Evolutionary conservation across 2,329 filamentous ascomycete species (phyloP).

Genomic region (Cryphonectria naterciae): DNA sequence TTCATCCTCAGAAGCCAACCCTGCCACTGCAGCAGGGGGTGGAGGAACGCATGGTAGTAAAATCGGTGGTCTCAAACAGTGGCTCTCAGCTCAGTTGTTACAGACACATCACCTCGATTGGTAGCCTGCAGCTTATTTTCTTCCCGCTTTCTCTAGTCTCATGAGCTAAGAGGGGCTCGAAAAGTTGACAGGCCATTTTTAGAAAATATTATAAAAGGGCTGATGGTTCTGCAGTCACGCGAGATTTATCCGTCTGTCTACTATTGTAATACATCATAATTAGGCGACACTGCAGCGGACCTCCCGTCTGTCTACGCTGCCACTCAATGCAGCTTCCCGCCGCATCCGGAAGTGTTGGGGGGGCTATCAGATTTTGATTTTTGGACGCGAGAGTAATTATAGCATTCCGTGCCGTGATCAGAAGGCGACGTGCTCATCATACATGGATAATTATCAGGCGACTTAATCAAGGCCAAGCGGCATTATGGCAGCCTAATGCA

Average conservation of each 20-base stretch:
- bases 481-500: not conserved
- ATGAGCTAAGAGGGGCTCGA: not conserved
- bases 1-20: not conserved
- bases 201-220: not conserved
- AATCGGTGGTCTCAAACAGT: not conserved
- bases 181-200: not conserved
- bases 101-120: not conserved
- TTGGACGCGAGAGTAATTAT: not conserved
- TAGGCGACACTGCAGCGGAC: not conserved
- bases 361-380: not conserved
- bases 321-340: not conserved
- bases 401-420: not conserved
- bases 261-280: not conserved
- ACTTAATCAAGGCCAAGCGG: not conserved
- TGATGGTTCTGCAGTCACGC: not conserved
- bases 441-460: not conserved
- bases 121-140: not conserved
- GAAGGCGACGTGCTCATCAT: not conserved
- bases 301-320: not conserved
- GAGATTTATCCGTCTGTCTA: not conserved
- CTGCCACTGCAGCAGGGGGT: not conserved
- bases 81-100: not conserved
- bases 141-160: too few relatives aligned
- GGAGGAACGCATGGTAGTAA: not conserved
- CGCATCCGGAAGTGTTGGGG: constrained; percentile 2